Evolutionary conservation across 140 eudicot species (phyloP).

Genomic region (Bidens hawaiensis): DNA sequence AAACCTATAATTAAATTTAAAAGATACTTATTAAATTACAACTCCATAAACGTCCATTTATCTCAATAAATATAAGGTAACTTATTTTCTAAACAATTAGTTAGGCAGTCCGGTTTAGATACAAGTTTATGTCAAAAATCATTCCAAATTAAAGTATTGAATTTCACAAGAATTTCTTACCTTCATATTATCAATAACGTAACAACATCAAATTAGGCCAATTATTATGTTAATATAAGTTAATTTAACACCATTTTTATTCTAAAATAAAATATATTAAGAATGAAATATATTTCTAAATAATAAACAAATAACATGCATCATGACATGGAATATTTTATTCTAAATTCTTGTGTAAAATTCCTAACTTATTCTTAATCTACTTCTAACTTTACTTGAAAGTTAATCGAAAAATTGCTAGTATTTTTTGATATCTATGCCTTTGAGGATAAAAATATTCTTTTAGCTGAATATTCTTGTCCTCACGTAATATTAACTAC

Average conservation of each 20-base stretch:
- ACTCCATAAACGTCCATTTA: neutral
- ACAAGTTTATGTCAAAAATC: slow-evolving; percentile 7
- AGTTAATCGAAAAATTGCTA: neutral
- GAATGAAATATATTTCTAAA: too few relatives aligned
- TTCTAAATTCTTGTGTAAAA: neutral
- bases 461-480: neutral
- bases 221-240: neutral
- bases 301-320: neutral
- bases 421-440: neutral
- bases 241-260: neutral
- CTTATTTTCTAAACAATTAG: neutral
- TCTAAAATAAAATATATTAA: neutral
- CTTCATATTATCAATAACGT: neutral
- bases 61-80: neutral
- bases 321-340: neutral
- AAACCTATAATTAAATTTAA: neutral
- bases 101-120: slow-evolving; percentile 9
- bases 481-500: neutral
- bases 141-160: neutral
- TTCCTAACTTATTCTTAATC: neutral
- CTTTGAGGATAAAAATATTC: neutral
- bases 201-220: slow-evolving; percentile 4
- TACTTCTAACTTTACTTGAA: neutral
- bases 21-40: neutral
- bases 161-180: neutral